Evolutionary conservation across 345 rosid genomes (phyloP).

Genomic region (Zanthoxylum bungeanum): DNA sequence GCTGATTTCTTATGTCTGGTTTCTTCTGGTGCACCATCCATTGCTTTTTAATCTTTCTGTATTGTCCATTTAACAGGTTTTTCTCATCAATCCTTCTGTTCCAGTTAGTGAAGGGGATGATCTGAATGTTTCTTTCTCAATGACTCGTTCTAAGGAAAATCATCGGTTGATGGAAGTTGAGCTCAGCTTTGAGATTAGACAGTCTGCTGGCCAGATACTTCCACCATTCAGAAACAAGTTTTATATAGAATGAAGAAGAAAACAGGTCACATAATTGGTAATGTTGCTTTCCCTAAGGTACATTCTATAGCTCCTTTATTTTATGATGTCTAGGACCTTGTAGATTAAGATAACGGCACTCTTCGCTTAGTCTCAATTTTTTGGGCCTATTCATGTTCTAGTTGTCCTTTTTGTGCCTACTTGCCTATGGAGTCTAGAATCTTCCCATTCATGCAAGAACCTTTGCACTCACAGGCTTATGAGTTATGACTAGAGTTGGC

Average conservation of each 20-base stretch:
- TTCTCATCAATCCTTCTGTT: conserved; percentile 54
- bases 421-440: not conserved
- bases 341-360: not conserved
- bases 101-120: conserved; percentile 52
- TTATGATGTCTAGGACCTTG: not conserved
- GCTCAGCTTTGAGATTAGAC: conserved; percentile 55
- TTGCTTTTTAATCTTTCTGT: not conserved
- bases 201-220: conserved; percentile 46
- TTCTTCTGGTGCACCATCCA: not conserved
- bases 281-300: conserved; percentile 12
- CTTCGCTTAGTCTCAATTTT: not conserved
- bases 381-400: not conserved
- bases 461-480: not conserved
- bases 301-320: conserved; percentile 1
- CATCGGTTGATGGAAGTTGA: conserved; percentile 88
- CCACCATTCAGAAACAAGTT: conserved; percentile 54
- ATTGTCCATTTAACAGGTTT: conserved; percentile 50
- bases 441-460: not conserved
- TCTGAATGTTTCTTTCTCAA: conserved; percentile 55
- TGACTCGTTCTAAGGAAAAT: conserved; percentile 83
- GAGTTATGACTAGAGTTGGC: not conserved
- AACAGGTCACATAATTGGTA: conserved; percentile 3
- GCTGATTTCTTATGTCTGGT: not conserved
- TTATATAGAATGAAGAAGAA: conserved; percentile 62
- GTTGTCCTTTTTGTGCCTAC: not conserved